Base-by-base conservation (phyloP, 1,284 basidiomycete genomes). In the Fomes fomentarius region DNA sequence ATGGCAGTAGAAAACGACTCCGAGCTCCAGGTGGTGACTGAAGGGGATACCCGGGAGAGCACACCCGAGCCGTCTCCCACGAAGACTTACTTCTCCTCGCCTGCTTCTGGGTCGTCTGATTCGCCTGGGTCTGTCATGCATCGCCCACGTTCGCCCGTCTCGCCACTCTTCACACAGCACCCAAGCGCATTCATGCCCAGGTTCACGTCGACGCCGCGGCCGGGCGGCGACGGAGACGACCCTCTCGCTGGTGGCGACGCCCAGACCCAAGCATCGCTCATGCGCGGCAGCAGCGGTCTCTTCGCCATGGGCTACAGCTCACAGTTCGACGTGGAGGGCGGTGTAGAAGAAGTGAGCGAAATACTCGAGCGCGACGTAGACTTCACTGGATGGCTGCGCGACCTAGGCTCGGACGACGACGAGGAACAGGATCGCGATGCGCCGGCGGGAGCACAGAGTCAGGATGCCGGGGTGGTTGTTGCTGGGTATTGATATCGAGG, bases 271-370 rank as follows among this genome's bases (percentile, higher is more conserved):
- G 58, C 53, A 17, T 41, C 47, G 33, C 57, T 63, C 55, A 41
- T 52, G 45, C 58, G 63, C 48, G 63, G 56, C 43, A 63, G 64
- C 51, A 63, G 64, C 44, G 69, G 67, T 19, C 24, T 66, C 28
- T 62, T 71, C 50, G 70, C 65, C 34, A 65, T 72, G 66, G 72
- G 70, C 0, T 78, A 73, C 55, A 76, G 72, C 49, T 78, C 78
- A n/a, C 79, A 79, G 60, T 76, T 76, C 52, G 76, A 81, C 56
- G 69, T 79, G 4, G 78, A 79, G 57, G 71, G 68, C 14, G 69
- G 72, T 47, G 68, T 78, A 34, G 72, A 73, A 37, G 67, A 68
- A 55, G 73, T 78, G 14, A 76, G 69, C 47, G 75, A 75, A 57
- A 47, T 77, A 50, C 60, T 80, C 50, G 75, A 76, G 56, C 66